Evolutionary conservation across 768 basidiomycete species (phyloP).

Genomic region (Boletellus emodensis): DNA sequence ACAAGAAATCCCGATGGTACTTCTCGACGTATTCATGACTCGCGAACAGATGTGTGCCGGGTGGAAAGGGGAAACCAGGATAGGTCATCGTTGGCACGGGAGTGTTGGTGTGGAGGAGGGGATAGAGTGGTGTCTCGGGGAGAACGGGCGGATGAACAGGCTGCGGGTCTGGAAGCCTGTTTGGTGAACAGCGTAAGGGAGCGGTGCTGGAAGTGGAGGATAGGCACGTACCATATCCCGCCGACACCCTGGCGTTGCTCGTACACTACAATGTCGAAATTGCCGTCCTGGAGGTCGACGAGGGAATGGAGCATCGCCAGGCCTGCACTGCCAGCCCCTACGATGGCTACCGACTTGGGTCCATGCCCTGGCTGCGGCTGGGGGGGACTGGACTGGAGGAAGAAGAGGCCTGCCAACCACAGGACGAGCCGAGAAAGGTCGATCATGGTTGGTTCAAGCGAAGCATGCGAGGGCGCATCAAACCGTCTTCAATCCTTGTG

Average conservation of each 20-base stretch:
- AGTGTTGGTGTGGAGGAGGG: conserved; percentile 50
- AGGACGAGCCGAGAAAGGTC: conserved; percentile 7
- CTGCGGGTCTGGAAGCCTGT: conserved; percentile 34
- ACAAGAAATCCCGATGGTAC: conserved; percentile 46
- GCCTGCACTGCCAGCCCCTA: conserved; percentile 57
- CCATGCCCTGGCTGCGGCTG: conserved; percentile 1
- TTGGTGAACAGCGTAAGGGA: neutral
- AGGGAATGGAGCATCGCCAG: conserved; percentile 49
- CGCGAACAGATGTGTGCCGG: conserved; percentile 49
- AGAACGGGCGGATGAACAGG: conserved; percentile 42
- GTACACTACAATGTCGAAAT: conserved; percentile 49
- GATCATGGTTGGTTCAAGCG: conserved; percentile 9
- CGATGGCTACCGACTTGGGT: conserved; percentile 49
- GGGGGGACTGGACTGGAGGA: conserved; percentile 1
- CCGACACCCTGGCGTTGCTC: conserved; percentile 51
- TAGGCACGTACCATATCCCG: conserved; percentile 47
- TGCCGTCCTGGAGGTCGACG: conserved; percentile 41
- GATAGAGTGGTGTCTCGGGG: conserved; percentile 55
- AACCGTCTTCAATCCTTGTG: no score
- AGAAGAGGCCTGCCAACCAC: conserved; percentile 5
- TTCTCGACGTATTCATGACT: conserved; percentile 41
- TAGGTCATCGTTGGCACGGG: conserved; percentile 57
- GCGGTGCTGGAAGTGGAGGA: no score
- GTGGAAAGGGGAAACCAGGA: conserved; percentile 50
- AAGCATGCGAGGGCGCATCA: no score